Percentiles rank a stretch among this genome's conserved stretches.
Evolutionary conservation across 805 yeast species (phyloP).

Genomic region (Pichia cephalocereana): DNA sequence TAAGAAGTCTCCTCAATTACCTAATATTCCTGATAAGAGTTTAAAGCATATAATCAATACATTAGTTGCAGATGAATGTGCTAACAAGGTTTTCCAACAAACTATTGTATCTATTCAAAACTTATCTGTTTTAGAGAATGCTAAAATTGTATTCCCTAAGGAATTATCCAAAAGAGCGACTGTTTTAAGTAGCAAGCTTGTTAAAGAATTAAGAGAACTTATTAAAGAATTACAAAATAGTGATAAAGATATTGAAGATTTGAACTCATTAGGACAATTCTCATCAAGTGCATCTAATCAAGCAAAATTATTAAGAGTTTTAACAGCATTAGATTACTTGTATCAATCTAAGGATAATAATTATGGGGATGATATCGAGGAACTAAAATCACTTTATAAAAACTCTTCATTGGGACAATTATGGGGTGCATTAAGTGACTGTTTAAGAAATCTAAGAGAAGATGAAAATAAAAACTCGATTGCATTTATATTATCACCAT

Average conservation of each 20-base stretch:
- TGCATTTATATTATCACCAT: constrained; percentile 74
- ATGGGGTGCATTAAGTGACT: constrained; percentile 80
- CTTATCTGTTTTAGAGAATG: constrained; percentile 50
- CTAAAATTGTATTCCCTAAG: constrained; percentile 54
- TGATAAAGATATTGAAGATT: constrained; percentile 35
- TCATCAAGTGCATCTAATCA: constrained; percentile 80
- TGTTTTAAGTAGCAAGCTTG: constrained; percentile 43
- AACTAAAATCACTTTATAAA: constrained; percentile 53
- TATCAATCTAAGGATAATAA: constrained; percentile 37
- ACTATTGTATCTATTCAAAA: constrained; percentile 75
- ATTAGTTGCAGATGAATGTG: constrained; percentile 73
- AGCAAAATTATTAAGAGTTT: constrained; percentile 72
- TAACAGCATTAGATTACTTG: constrained; percentile 82
- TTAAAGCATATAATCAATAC: constrained; percentile 56
- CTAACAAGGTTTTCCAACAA: constrained; percentile 77
- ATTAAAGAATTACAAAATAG: constrained; percentile 34
- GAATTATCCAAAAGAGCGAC: constrained; percentile 62
- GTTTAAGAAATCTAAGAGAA: constrained; percentile 54
- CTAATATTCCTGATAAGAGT: constrained; percentile 54
- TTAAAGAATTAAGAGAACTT: constrained; percentile 45
- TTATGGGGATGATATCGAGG: constrained; percentile 30
- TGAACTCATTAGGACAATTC: constrained; percentile 47
- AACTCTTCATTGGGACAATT: constrained; percentile 62
- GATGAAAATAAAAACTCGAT: constrained; percentile 48
- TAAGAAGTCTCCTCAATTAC: constrained; percentile 33